phyloP scores from a whole-genome alignment of 2,329 filamentous ascomycete genomes.

The Fusarium tanahbumbuense region DNA sequence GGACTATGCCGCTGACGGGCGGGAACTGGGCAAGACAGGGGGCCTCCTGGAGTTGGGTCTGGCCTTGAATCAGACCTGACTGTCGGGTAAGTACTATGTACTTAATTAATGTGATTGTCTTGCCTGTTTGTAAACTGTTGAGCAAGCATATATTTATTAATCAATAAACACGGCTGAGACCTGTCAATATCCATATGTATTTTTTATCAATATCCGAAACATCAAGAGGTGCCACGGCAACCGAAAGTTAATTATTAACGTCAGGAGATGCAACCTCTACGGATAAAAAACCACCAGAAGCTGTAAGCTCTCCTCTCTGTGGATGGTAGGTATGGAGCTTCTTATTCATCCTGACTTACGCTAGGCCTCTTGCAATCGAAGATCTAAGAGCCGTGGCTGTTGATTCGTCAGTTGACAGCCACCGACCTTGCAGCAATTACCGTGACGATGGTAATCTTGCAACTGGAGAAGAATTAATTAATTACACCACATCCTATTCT shows the following conservation, averaged over 20 bases:
- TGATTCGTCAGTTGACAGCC: conserved; percentile 34
- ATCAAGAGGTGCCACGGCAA: conserved; percentile 23
- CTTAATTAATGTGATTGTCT: not conserved
- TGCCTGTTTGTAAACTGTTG: conserved; percentile 8
- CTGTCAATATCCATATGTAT: conserved; percentile 4
- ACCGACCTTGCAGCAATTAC: conserved; percentile 34
- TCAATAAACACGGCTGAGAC: not conserved
- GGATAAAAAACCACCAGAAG: not conserved
- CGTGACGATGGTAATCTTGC: conserved; percentile 42
- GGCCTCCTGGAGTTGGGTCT: conserved; percentile 16
- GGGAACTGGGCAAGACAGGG: conserved; percentile 22
- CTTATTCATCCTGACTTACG: conserved; percentile 8
- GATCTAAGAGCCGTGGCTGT: conserved; percentile 24
- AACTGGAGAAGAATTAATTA: conserved; percentile 32
- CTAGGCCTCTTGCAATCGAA: conserved; percentile 37
- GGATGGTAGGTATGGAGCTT: conserved; percentile 15
- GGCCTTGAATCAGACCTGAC: not conserved
- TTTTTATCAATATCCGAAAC: not conserved
- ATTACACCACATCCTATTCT: conserved; percentile 8
- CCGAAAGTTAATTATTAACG: conserved; percentile 8
- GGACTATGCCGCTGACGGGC: not conserved
- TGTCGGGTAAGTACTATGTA: not conserved
- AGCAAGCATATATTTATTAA: not conserved
- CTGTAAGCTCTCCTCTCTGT: not conserved
- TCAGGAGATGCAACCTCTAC: conserved; percentile 7